Evolutionary conservation across 441 rosid genomes (phyloP).

Genomic region (Euphorbia corollata): DNA sequence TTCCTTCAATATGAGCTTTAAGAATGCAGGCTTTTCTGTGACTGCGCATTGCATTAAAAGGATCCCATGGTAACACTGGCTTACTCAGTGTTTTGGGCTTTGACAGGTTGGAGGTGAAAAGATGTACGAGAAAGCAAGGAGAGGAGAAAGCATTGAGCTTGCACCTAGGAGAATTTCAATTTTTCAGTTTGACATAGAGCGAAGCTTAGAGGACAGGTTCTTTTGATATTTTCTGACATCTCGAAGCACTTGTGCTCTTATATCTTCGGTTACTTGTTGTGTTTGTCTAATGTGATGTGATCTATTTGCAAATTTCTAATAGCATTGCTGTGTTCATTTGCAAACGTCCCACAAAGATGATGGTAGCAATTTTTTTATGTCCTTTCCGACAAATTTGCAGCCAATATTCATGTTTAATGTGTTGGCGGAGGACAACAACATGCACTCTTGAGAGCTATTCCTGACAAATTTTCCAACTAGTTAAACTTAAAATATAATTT

Average conservation of each 20-base stretch:
- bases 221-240: conserved; percentile 8
- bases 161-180: conserved; percentile 82
- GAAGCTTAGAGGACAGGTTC: conserved; percentile 89
- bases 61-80: neutral
- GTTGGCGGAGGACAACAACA: neutral
- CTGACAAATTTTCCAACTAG: neutral
- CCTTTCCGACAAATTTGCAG: neutral
- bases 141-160: conserved; percentile 86
- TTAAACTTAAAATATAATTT: neutral
- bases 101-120: conserved; percentile 89
- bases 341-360: neutral
- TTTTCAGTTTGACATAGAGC: conserved; percentile 71
- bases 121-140: conserved; percentile 96
- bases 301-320: neutral
- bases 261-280: neutral
- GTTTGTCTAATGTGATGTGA: neutral
- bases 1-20: neutral
- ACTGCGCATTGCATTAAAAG: neutral
- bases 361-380: neutral
- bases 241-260: too few relatives aligned
- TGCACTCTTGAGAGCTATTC: neutral
- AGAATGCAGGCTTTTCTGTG: neutral
- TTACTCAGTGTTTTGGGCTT: conserved; percentile 2
- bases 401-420: neutral
- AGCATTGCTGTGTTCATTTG: neutral